Base-by-base conservation (phyloP, 2,329 filamentous ascomycete genomes). In the Aspergillus brasiliensis region DNA sequence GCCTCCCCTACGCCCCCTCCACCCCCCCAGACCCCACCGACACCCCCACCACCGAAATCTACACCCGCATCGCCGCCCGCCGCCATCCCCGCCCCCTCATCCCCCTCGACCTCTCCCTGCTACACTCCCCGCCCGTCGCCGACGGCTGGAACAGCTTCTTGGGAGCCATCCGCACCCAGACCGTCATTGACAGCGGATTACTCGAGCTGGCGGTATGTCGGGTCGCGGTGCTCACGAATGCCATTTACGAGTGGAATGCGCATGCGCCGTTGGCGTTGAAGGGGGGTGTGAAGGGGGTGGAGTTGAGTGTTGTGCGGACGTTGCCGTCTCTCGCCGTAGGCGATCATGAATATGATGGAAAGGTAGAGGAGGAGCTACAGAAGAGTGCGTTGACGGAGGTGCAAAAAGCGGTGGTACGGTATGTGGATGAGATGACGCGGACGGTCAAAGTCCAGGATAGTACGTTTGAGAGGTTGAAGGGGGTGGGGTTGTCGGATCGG, bases 241-340 rank as follows among this genome's bases (percentile, higher is more conserved):
- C 92, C 1, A 91, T 90, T 84, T 96, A 92, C 75, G 92, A 96
- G 75, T 96, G 91, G 91, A 85, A 80, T 38, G 86, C 91, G 59
- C 92, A 96, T 73, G 88, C 88, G 8, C 91, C 91, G 7, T 80
- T 94, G 7, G 82, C 76, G 1, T 56, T 80, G 58, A 75, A 75
- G 57, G 75, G 71, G 1, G 76, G 76, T 1, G 65, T 78, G 7
- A 58, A 65, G 23, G 65, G 69, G 1, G 69, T 64, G n/a, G 71
- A 71, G 48, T 55, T 93, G 13, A 84, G 86, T 2, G 80, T 79
- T 1, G 77, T 77, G 19, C 87, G 83, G 0, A 65, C 61, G 1
- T 38, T 92, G 15, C 84, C 86, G 1, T 78, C 77, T 8, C 88
- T 82, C 0, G 65, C 69, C 1, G 69, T n/a, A 68, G 31, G 68